A percentile compares a stretch with the other conserved stretches of the same genome.
Evolutionary conservation across 371 early-diverging fungal genomes (phyloP).

Genomic region (Batkoa obscura): DNA sequence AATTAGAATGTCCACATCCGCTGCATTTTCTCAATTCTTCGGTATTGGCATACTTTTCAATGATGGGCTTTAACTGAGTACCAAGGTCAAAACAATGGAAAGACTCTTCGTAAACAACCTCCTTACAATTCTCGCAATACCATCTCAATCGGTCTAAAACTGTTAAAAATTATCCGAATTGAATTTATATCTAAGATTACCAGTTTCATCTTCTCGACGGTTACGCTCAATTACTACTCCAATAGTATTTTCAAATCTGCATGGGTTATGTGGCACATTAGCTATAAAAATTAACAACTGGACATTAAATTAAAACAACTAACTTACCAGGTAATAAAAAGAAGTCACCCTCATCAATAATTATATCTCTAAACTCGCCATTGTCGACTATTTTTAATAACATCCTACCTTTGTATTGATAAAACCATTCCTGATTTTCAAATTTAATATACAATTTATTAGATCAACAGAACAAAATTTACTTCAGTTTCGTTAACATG

Average conservation of each 20-base stretch:
- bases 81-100: conserved; percentile 83
- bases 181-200: conserved; percentile 19
- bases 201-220: conserved; percentile 49
- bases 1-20: conserved; percentile 47
- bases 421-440: conserved; percentile 76
- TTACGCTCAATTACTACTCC: conserved; percentile 89
- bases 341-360: conserved; percentile 84
- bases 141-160: conserved; percentile 61
- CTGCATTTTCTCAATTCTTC: conserved; percentile 55
- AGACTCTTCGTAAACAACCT: conserved; percentile 66
- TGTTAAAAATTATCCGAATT: not conserved
- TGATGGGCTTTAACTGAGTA: conserved; percentile 74
- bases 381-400: conserved; percentile 66
- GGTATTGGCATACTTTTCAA: conserved; percentile 50
- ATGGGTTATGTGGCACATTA: conserved; percentile 83
- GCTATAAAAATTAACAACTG: conserved; percentile 19
- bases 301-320: not conserved
- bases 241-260: conserved; percentile 72
- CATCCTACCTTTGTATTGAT: conserved; percentile 82
- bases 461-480: not conserved
- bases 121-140: conserved; percentile 79
- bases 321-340: conserved; percentile 66
- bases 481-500: conserved; percentile 91
- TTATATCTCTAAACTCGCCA: conserved; percentile 57
- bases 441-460: not conserved